Base-by-base conservation (phyloP, 2,329 filamentous ascomycete genomes). In the Arthrobotrys sphaeroides region DNA sequence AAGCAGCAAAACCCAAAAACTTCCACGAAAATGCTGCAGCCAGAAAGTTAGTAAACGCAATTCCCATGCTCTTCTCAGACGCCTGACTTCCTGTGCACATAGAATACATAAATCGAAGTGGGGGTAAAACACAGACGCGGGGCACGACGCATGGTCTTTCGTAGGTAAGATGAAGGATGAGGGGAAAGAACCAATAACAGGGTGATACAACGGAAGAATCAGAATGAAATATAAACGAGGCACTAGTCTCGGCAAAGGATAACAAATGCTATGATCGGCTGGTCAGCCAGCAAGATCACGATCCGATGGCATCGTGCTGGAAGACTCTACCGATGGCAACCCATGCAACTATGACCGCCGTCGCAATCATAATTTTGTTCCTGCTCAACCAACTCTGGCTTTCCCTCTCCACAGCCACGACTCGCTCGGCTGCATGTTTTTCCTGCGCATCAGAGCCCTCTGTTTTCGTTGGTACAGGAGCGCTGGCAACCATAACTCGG, bases 21-120 rank as follows among this genome's bases (percentile, higher is more conserved):
- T 43, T 61, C 69, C 69, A 43, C 69, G 42, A 49, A 73, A 73
- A 66, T 67, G 61, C 61, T 38, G 31, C 38, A 53, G 31, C 55
- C 45, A 62, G 36, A 65, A 66, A 59, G 61, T 53, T 31, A 55
- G 55, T 36, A 68, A 62, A 61, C 24, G 53, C 26, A 45, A 45
- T 55, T 75, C 55, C 62, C 62, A 75, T 69, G 72, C 62, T 69
- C 72, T 64, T 68, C 62, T 67, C 45, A 49, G 65, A 75, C 65
- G 72, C 65, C 72, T 64, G 64, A 75, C 62, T 68, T 68, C 62
- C 65, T 33, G 36, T 62, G 36, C 45, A 26, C 28, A 64, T 64
- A 75, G 55, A 68, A 55, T 64, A 68, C 62, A 68, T 36, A 13
- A 53, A 61, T 60, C 9, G 43, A n/a, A n/a, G n/a, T n/a, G 18